Percentiles rank a stretch among this genome's conserved stretches.
These are phyloP conservation scores for Rhizophagus prolifer DNA, from an alignment of 192 early-diverging fungal genomes.

Conservation along the genomic window DNA sequence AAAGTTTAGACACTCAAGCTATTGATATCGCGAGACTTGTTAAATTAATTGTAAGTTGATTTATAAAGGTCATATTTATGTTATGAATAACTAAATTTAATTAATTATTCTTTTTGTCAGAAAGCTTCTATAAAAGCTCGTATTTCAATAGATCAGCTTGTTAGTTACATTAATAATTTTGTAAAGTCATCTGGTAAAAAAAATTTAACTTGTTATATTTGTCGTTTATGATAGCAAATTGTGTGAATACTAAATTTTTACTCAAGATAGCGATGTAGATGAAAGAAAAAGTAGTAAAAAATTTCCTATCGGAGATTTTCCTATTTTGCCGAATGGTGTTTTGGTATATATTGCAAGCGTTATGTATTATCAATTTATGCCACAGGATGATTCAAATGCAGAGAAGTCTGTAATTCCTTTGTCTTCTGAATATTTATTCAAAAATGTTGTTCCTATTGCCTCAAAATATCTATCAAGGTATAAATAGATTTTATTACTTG, in stretches of 20 bases:
- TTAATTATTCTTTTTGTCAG: neutral
- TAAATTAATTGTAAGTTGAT: constrained; percentile 12
- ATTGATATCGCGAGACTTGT: neutral
- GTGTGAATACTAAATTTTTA: neutral
- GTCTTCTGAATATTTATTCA: neutral
- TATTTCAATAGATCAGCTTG: neutral
- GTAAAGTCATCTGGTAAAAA: neutral
- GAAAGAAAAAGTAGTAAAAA: neutral
- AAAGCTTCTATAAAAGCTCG: neutral
- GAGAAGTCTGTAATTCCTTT: neutral
- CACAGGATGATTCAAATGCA: neutral
- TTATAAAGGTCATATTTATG: neutral
- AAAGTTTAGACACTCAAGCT: neutral
- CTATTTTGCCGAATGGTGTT: neutral
- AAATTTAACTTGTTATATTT: neutral
- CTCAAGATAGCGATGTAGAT: neutral
- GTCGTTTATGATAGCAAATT: neutral
- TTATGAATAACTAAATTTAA: neutral
- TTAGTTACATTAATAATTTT: neutral
- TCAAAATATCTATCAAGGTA: constrained; percentile 2
- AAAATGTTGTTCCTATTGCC: neutral
- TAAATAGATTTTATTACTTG: neutral
- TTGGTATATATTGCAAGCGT: neutral
- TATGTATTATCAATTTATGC: constrained; percentile 12
- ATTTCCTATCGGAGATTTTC: neutral